Evolutionary conservation across 805 yeast species (phyloP), one percentile per base, ranked within the genome.

Genomic region (Nakazawaea anatomiae): DNA sequence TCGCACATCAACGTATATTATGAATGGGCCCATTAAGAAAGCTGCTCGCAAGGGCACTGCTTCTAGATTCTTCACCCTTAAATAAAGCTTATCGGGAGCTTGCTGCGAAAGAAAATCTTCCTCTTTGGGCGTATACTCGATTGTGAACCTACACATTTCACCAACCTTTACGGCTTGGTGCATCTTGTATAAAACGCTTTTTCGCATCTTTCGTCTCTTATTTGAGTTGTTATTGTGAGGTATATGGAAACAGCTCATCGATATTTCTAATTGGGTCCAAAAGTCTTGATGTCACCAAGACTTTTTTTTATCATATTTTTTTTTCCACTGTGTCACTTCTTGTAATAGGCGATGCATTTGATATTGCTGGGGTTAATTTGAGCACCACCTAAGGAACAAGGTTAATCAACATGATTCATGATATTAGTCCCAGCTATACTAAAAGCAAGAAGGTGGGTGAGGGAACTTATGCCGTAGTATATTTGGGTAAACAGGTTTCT

Each of bases 401-500:
- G 14, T 14, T 35, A 5, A 12, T 9, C 18, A 18, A 18, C 7
- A 36, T 47, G 47, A 32, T 38, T 18, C 45, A 38, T n/a, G 51
- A 49, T 18, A 32, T 42, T 6, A 43, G 48, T 35, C 7, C 35
- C 34, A 57, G 64, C 31, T 71, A 71, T 48, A 56, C 70, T 5
- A 71, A 70, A 55, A 96, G 90, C 51, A 82, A 79, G 57, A 91
- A 90, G 63, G 97, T 94, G 31, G 99, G 99, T 63, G 99, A 94
- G 70, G 99, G 99, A 68, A 94, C 99, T 0, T 94, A 92, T 71
- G 99, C 99, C 44, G 96, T 91, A 51, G 99, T 94, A 5, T 89
- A 84, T 60, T 74, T 91, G 12, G 98, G 98, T 1, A 80, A 75
- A 40, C 86, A 86, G 62, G 57, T 72, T 10, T 73, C 69, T 46